Evolutionary conservation across 1,284 basidiomycete species (phyloP).

Genomic region (Tilletia setariae): DNA sequence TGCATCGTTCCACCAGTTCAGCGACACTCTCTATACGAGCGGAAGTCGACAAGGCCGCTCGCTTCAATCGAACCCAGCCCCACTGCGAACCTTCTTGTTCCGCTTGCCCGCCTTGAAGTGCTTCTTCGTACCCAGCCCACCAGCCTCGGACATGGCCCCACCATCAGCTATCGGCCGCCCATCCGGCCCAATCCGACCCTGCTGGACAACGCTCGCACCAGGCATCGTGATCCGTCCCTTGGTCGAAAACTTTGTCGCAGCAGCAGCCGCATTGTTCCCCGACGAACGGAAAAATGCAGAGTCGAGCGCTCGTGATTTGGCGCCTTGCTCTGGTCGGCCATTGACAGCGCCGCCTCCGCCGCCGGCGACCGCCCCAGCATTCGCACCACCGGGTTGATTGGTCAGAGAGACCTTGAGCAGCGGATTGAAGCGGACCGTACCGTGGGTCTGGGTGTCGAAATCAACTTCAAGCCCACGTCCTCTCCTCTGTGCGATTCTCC

Average conservation of each 20-base stretch:
- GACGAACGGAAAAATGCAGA: conserved; percentile 72
- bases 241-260: conserved; percentile 60
- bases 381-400: neutral
- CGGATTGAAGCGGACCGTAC: conserved; percentile 6
- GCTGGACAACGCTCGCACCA: conserved; percentile 26
- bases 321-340: conserved; percentile 24
- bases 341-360: conserved; percentile 25
- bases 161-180: conserved; percentile 57
- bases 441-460: conserved; percentile 4
- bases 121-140: conserved; percentile 66
- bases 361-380: no score
- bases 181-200: conserved; percentile 37
- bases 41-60: no score
- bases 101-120: conserved; percentile 78
- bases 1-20: no score
- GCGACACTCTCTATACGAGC: no score
- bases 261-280: conserved; percentile 54
- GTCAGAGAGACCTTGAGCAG: neutral
- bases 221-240: conserved; percentile 57
- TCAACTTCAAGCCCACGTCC: neutral
- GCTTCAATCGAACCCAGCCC: conserved; percentile 8
- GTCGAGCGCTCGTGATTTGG: conserved; percentile 63
- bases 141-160: conserved; percentile 39
- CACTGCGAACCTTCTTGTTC: conserved; percentile 11
- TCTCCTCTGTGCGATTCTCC: neutral